Conservation (phyloP, 495 filamentous ascomycete genomes). For the Pseudomonodictys pantanalensis region DNA sequence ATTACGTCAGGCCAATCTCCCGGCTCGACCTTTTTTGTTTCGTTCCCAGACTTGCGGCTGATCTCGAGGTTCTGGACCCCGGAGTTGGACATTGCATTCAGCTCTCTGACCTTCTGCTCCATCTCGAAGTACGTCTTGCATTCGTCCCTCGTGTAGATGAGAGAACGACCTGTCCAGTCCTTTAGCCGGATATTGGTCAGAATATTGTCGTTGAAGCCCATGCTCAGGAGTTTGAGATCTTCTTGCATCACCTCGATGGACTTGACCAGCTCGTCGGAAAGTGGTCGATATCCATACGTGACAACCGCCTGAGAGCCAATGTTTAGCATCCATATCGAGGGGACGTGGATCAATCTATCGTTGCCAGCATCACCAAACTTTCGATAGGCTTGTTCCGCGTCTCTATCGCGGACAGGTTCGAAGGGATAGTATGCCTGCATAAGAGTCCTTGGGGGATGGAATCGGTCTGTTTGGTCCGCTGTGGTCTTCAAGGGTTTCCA, state of each 20-base stretch:
- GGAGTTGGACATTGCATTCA: too few species aligned
- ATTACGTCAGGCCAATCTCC: conserved; percentile 21
- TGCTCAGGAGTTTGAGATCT: conserved; percentile 3
- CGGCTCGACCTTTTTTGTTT: conserved; percentile 2
- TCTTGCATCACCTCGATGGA: conserved; percentile 23
- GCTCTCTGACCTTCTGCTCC: conserved; percentile 22
- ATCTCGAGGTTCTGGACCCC: conserved; percentile 4
- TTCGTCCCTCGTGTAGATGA: conserved; percentile 16
- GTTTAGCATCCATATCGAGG: conserved; percentile 25
- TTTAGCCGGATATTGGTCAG: conserved; percentile 14
- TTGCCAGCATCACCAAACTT: conserved; percentile 8
- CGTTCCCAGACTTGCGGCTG: not conserved
- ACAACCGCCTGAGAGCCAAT: conserved; percentile 17
- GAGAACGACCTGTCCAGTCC: conserved; percentile 18
- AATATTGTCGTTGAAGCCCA: not conserved
- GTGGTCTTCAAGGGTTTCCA: conserved; percentile 4
- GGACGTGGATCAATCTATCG: conserved; percentile 22
- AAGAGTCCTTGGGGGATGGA: conserved; percentile 18
- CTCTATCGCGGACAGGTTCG: conserved; percentile 19
- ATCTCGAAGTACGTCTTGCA: conserved; percentile 26
- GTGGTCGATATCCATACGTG: conserved; percentile 15
- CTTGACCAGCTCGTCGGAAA: conserved; percentile 15
- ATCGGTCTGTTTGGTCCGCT: not conserved
- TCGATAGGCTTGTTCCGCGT: conserved; percentile 26
- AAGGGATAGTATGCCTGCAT: conserved; percentile 31